Base-by-base conservation (phyloP, 768 basidiomycete genomes). In the Hydnomerulius pinastri region DNA sequence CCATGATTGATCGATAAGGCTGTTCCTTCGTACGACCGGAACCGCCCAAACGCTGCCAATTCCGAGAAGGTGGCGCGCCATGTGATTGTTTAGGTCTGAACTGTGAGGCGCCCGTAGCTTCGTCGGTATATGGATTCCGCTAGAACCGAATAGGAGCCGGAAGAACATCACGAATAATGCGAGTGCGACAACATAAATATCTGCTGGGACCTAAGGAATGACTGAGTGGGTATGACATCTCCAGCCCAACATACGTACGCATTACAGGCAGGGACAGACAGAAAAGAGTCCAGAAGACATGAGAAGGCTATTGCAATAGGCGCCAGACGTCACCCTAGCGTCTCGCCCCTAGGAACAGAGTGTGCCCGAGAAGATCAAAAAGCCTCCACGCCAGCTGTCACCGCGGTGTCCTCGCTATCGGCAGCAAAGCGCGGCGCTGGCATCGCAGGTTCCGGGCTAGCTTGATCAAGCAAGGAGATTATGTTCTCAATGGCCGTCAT, bases 381-480 rank as follows among this genome's bases (percentile, higher is more conserved):
- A 13, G 27, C 45, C 48, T 51, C 52, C 18, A 43, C 39, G 29
- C 20, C 23, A 4, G 46, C 30, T 4, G 23, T 39, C 27, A 30
- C 36, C 13, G 29, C 17, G 2, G 20, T 17, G 4, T 40, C 33
- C 17, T 40, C 38, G 37, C 50, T 2, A 45, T 38, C 32, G 33
- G 15, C 29, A 43, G n/a, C 37, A 11, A n/a, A 15, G 9, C 30
- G 42, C 2, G 21, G 43, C 11, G 40, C 41, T 33, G n/a, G n/a
- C n/a, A n/a, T n/a, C n/a, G n/a, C 49, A 4, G 50, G 44, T 17
- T 59, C 48, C 0, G 62, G 53, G 33, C 53, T 66, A 4, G 54
- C 46, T 41, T 64, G 67, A 53, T 69, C 65, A 36, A 67, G 56
- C 25, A 69, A 21, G 17, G 62, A 62, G 12, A 67, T 60, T 33